Evolutionary conservation across 73 alveolate species (phyloP).

Genomic region (Diophrys appendiculata): DNA sequence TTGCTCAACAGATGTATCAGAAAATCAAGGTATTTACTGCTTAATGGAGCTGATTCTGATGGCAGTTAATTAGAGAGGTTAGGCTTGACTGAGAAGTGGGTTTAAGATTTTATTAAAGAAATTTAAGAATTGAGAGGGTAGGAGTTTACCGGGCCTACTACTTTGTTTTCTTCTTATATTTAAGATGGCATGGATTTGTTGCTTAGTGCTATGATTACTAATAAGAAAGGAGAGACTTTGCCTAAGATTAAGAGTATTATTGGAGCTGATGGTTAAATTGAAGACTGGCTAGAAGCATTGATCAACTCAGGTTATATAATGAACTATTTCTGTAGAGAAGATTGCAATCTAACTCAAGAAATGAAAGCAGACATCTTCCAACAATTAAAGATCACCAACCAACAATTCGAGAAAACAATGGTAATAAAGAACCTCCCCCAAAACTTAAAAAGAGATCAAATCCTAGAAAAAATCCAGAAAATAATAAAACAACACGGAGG

Average conservation of each 20-base stretch:
- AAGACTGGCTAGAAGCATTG: conserved; percentile 50
- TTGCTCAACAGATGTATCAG: conserved; percentile 17
- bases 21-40: conserved; percentile 7
- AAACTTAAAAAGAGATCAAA: conserved; percentile 20
- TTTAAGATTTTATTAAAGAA: conserved; percentile 6
- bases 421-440: conserved; percentile 28
- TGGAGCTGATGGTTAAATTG: conserved; percentile 7
- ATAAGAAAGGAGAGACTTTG: conserved; percentile 7
- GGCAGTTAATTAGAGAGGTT: conserved; percentile 21
- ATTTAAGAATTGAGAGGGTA: conserved; percentile 1
- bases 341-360: conserved; percentile 25
- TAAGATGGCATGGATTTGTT: conserved; percentile 47
- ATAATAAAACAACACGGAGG: conserved; percentile 34
- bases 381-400: conserved; percentile 4
- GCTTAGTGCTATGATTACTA: conserved; percentile 14
- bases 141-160: conserved; percentile 38
- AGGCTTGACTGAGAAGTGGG: conserved; percentile 16
- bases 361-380: conserved; percentile 28
- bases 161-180: conserved; percentile 41
- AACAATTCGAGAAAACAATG: conserved; percentile 25
- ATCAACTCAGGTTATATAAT: conserved; percentile 28
- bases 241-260: not conserved
- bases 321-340: conserved; percentile 28
- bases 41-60: not conserved
- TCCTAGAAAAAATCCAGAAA: conserved; percentile 12